Percentiles rank a stretch among this genome's conserved stretches.
Evolutionary conservation across 768 basidiomycete species (phyloP).

Genomic region (Boletus tomentosulus): DNA sequence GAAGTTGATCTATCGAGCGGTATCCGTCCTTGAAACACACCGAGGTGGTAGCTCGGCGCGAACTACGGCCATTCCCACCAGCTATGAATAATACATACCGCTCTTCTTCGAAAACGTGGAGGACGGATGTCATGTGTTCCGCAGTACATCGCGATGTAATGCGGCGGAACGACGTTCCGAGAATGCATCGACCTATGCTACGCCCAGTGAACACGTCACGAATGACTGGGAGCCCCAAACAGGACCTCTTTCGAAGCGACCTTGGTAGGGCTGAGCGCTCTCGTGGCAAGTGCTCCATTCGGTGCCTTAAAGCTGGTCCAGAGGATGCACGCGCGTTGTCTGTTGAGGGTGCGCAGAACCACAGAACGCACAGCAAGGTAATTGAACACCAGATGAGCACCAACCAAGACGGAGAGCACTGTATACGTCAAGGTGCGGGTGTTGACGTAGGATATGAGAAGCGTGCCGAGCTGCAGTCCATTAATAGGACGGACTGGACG

Average conservation of each 20-base stretch:
- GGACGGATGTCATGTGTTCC: slow-evolving; percentile 23
- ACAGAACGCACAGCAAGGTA: slow-evolving; percentile 58
- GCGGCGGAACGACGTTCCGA: slow-evolving; percentile 45
- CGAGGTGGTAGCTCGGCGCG: slow-evolving; percentile 24
- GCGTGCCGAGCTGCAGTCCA: slow-evolving; percentile 46
- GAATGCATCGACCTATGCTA: slow-evolving; percentile 42
- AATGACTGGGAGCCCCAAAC: slow-evolving; percentile 39
- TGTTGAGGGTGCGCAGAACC: slow-evolving; percentile 53
- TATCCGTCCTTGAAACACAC: slow-evolving; percentile 53
- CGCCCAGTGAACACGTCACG: slow-evolving; percentile 33
- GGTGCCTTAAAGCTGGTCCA: slow-evolving; percentile 36
- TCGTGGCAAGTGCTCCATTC: slow-evolving; percentile 7
- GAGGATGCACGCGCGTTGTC: slow-evolving; percentile 51
- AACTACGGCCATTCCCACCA: background rate
- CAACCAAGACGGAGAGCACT: slow-evolving; percentile 47
- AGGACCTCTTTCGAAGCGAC: slow-evolving; percentile 44
- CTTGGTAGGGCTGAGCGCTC: slow-evolving; percentile 32
- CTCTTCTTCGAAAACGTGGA: slow-evolving; percentile 42
- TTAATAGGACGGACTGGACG: background rate
- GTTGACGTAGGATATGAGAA: slow-evolving; percentile 54
- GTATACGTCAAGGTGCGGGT: slow-evolving; percentile 46
- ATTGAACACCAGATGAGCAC: slow-evolving; percentile 53
- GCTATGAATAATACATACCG: slow-evolving; percentile 53
- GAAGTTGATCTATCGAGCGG: slow-evolving; percentile 44
- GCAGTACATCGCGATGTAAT: slow-evolving; percentile 3